These are phyloP conservation scores for Aspergillus sp. DNA, from an alignment of 2,329 filamentous ascomycete genomes.

Conservation along the genomic window DNA sequence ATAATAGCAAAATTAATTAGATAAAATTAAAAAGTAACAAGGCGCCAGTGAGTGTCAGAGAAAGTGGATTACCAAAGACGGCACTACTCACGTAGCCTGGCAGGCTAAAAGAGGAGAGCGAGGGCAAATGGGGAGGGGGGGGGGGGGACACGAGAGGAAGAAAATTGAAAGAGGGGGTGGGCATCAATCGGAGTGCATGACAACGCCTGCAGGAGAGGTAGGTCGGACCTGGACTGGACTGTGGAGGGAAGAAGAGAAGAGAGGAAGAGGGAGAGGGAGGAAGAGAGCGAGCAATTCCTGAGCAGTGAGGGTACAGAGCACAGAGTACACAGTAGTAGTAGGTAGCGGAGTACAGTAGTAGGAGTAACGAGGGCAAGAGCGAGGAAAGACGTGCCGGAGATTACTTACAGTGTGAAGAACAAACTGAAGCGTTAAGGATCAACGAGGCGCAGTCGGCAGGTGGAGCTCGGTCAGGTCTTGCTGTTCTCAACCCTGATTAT, in stretches of 20 bases:
- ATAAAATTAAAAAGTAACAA: not conserved
- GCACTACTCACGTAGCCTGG: not conserved
- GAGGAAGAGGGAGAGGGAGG: constrained; percentile 3
- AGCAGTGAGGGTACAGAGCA: too few species aligned
- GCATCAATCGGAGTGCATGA: constrained; percentile 11
- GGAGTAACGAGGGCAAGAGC: constrained; percentile 1
- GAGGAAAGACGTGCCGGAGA: constrained; percentile 16
- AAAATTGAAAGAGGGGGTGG: constrained; percentile 13
- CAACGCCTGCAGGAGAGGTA: constrained; percentile 8
- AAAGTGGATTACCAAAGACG: constrained; percentile 15
- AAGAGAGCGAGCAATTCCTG: not conserved
- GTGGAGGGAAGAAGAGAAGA: constrained; percentile 5
- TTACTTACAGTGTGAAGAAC: constrained; percentile 20
- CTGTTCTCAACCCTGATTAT: not conserved
- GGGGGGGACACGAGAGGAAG: constrained; percentile 2
- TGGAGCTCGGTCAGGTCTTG: constrained; percentile 8
- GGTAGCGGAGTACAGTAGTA: too few species aligned
- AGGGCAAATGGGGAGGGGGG: not conserved
- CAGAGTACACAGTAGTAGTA: too few species aligned
- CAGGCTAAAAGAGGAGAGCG: not conserved
- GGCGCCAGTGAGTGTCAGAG: constrained; percentile 22
- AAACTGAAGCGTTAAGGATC: constrained; percentile 26
- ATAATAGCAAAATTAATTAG: constrained; percentile 33
- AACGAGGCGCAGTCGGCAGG: constrained; percentile 25
- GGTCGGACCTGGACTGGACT: constrained; percentile 2